Evolutionary conservation across 805 yeast genomes (phyloP).

Genomic region (Spathaspora girioi): DNA sequence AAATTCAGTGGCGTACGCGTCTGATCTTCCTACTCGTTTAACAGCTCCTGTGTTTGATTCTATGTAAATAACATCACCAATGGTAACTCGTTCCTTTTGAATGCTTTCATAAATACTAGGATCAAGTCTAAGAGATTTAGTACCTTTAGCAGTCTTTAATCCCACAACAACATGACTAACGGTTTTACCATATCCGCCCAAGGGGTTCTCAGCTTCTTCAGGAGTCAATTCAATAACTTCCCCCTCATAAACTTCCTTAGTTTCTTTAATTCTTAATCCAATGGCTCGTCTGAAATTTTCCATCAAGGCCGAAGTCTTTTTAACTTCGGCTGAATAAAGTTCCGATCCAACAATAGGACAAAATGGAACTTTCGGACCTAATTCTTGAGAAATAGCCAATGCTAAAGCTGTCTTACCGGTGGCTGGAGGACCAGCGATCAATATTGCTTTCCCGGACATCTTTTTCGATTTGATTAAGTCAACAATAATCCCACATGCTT

Average conservation of each 20-base stretch:
- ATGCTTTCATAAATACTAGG: slow-evolving; percentile 91
- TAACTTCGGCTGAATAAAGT: slow-evolving; percentile 91
- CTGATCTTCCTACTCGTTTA: slow-evolving; percentile 96
- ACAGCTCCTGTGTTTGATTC: slow-evolving; percentile 98
- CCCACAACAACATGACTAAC: slow-evolving; percentile 93
- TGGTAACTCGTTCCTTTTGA: slow-evolving; percentile 89
- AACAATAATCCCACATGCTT: slow-evolving; percentile 92
- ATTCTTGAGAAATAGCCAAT: slow-evolving; percentile 89
- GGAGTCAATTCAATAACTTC: slow-evolving; percentile 95
- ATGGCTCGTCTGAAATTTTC: slow-evolving; percentile 96
- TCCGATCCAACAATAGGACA: slow-evolving; percentile 97
- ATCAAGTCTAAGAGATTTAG: slow-evolving; percentile 83
- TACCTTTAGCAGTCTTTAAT: slow-evolving; percentile 86
- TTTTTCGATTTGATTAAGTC: slow-evolving; percentile 89
- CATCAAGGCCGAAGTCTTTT: slow-evolving; percentile 94
- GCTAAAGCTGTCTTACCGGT: slow-evolving; percentile 98
- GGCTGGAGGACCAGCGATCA: slow-evolving; percentile 97
- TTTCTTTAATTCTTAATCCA: slow-evolving; percentile 93
- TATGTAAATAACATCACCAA: slow-evolving; percentile 95
- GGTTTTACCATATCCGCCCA: slow-evolving; percentile 97
- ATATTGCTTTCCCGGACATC: slow-evolving; percentile 93
- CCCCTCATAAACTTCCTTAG: slow-evolving; percentile 97
- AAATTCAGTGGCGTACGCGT: slow-evolving; percentile 96
- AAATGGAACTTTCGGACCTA: slow-evolving; percentile 96
- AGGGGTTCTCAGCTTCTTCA: slow-evolving; percentile 93